phyloP scores from a whole-genome alignment of 1,284 basidiomycete genomes.

The Sphaerobolus stellatus region DNA sequence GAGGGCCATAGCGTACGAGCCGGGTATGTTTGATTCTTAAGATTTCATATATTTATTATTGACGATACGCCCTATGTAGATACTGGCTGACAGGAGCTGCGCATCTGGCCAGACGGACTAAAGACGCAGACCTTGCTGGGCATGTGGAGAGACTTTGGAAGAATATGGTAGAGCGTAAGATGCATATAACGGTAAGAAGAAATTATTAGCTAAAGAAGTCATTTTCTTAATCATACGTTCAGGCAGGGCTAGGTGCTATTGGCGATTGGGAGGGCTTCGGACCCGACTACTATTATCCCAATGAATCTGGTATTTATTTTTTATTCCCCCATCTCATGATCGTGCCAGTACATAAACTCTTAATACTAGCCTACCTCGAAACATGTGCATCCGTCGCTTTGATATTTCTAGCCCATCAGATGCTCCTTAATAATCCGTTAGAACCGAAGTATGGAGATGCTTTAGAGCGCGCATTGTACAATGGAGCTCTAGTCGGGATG shows the following conservation, averaged over 20 bases:
- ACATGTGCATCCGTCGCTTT: constrained; percentile 23
- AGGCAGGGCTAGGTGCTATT: constrained; percentile 24
- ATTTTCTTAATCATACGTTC: not conserved
- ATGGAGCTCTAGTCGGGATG: constrained; percentile 23
- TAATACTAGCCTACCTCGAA: constrained; percentile 21
- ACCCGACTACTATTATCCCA: constrained; percentile 23
- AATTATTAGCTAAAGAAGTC: not conserved
- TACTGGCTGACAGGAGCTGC: constrained; percentile 25
- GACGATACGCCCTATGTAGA: constrained; percentile 8
- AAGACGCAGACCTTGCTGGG: constrained; percentile 14
- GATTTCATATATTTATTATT: not conserved
- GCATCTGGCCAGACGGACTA: constrained; percentile 17
- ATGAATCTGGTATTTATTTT: constrained; percentile 20
- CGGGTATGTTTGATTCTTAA: too few species aligned
- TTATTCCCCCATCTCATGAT: not conserved
- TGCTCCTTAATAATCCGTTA: constrained; percentile 18
- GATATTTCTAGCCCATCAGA: constrained; percentile 24
- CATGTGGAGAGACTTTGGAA: constrained; percentile 18
- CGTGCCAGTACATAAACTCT: not conserved
- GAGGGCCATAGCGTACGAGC: constrained; percentile 24
- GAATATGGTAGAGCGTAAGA: constrained; percentile 20
- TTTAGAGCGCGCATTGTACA: constrained; percentile 21
- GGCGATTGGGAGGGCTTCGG: constrained; percentile 25
- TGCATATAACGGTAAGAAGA: constrained; percentile 22
- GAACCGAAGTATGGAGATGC: constrained; percentile 18